These are phyloP conservation scores for Oemleria cerasiformis DNA, from an alignment of 306 rosid genomes.

Conservation along the genomic window DNA sequence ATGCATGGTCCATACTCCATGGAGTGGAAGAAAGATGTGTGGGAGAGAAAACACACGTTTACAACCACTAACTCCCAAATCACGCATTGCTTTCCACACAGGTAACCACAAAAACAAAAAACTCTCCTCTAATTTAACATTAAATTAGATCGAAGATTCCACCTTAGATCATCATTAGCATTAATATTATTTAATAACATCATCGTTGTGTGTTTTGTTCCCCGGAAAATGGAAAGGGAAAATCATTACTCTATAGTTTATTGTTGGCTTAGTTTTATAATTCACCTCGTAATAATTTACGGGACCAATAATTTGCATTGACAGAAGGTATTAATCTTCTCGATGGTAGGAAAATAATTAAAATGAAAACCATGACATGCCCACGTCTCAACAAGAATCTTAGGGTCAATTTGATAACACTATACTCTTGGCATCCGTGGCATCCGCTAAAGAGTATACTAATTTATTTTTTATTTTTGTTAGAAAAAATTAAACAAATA, in stretches of 20 bases:
- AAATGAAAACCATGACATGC: conserved; percentile 13
- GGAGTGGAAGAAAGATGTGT: neutral
- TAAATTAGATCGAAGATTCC: conserved; percentile 18
- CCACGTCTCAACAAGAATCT: conserved; percentile 20
- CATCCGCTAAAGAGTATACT: too few species aligned
- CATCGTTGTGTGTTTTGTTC: conserved; percentile 1
- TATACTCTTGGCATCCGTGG: too few species aligned
- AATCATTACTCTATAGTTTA: neutral
- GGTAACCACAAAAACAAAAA: neutral
- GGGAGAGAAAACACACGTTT: neutral
- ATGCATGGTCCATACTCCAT: too few species aligned
- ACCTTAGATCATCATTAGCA: conserved; percentile 30
- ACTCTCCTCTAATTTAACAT: neutral
- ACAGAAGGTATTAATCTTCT: conserved; percentile 6
- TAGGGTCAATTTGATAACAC: neutral
- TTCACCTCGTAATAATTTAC: neutral
- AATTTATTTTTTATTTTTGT: too few species aligned
- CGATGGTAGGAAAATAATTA: neutral
- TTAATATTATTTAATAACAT: neutral
- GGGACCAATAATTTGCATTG: conserved; percentile 7
- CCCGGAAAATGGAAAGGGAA: neutral
- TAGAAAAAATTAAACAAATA: too few species aligned
- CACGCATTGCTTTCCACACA: neutral
- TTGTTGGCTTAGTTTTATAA: conserved; percentile 11
- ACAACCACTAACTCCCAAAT: neutral